Conservation (phyloP, 148 eudicot species). For the Fagopyrum esculentum region DNA sequence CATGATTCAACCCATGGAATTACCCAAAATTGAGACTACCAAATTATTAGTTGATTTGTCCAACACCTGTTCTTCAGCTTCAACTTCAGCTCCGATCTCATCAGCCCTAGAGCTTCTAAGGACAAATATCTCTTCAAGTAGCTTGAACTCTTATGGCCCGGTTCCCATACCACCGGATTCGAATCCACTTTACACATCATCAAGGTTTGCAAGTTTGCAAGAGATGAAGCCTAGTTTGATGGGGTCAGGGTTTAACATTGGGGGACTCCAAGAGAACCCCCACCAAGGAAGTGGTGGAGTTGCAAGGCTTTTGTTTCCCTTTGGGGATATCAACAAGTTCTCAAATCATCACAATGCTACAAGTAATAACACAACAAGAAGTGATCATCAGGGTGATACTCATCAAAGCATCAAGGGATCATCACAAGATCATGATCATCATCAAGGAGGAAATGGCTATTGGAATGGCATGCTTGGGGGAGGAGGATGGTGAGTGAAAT, state of each 20-base stretch:
- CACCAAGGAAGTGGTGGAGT: slow-evolving; percentile 18
- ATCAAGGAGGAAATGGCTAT: slow-evolving; percentile 27
- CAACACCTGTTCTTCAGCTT: slow-evolving; percentile 19
- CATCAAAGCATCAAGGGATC: slow-evolving; percentile 36
- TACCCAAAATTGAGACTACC: slow-evolving; percentile 30
- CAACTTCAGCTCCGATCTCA: slow-evolving; percentile 30
- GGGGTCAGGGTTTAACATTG: slow-evolving; percentile 15
- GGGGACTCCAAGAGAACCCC: slow-evolving; percentile 8
- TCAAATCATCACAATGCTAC: slow-evolving; percentile 1
- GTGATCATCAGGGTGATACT: slow-evolving; percentile 16
- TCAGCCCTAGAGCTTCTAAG: slow-evolving; percentile 59
- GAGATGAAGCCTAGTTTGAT: slow-evolving; percentile 52
- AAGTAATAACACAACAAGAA: slow-evolving; percentile 3
- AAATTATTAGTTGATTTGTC: background rate
- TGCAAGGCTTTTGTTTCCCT: slow-evolving; percentile 51
- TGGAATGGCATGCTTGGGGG: slow-evolving; percentile 53
- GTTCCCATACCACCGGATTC: slow-evolving; percentile 26
- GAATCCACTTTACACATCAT: slow-evolving; percentile 29
- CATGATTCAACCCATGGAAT: slow-evolving; percentile 27
- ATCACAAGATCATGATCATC: slow-evolving; percentile 16
- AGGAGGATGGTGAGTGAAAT: slow-evolving; percentile 31
- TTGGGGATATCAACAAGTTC: slow-evolving; percentile 39
- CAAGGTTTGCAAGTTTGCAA: slow-evolving; percentile 46
- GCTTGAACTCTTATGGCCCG: slow-evolving; percentile 34
- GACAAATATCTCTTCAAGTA: slow-evolving; percentile 40